Conservation (phyloP, 345 rosid genomes). For the Syzygium jambos region DNA sequence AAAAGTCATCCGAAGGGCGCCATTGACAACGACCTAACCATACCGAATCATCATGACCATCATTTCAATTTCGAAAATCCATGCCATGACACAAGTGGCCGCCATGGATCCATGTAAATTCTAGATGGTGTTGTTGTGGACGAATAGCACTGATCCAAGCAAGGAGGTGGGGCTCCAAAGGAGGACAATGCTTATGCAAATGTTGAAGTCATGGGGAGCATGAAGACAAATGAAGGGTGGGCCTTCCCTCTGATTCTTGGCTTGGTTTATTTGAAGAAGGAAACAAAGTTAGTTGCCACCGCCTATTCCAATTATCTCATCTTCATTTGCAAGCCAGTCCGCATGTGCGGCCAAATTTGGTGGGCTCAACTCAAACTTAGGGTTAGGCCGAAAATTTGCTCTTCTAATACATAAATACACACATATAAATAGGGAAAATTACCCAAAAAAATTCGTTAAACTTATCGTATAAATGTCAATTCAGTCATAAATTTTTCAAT, state of each 20-base stretch:
- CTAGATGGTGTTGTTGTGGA: background rate
- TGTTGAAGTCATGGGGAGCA: background rate
- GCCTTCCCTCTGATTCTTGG: background rate
- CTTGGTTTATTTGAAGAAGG: background rate
- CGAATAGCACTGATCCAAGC: background rate
- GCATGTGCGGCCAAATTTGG: background rate
- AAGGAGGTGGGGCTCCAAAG: background rate
- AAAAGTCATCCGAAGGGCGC: background rate
- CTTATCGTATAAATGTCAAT: background rate
- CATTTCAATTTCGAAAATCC: background rate
- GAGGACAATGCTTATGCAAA: background rate
- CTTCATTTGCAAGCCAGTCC: background rate
- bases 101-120: background rate
- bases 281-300: background rate
- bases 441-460: background rate
- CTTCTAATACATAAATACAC: background rate
- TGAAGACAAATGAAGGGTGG: accelerated
- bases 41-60: background rate
- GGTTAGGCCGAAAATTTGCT: background rate
- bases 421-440: background rate
- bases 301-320: background rate
- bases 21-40: background rate
- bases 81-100: background rate
- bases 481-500: background rate
- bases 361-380: background rate